phyloP scores from a whole-genome alignment of 345 rosid species.

The Jatropha curcas region DNA sequence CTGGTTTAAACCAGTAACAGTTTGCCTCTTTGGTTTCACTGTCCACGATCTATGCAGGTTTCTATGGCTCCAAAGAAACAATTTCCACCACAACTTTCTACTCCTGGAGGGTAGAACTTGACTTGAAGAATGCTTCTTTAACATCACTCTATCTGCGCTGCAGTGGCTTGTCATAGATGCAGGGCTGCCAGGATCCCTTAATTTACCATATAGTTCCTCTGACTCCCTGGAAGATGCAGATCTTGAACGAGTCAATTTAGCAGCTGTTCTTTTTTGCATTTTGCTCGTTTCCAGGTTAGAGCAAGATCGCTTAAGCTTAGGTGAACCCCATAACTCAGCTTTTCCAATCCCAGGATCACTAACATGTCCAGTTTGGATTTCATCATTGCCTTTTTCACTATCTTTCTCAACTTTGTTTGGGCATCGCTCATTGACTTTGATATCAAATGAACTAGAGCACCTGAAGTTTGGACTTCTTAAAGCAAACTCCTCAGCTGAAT shows the following conservation, averaged over 20 bases:
- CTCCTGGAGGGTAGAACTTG: conserved; percentile 90
- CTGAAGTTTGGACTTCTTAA: conserved; percentile 15
- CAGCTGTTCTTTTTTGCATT: conserved; percentile 36
- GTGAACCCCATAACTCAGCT: conserved; percentile 59
- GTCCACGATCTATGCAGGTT: conserved; percentile 55
- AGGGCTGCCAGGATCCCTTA: conserved; percentile 38
- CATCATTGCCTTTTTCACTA: conserved; percentile 25
- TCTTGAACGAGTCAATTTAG: conserved; percentile 37
- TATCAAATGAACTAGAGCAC: conserved; percentile 27
- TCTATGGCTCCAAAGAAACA: conserved; percentile 95
- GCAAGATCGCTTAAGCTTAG: conserved; percentile 78
- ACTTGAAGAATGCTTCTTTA: conserved; percentile 88
- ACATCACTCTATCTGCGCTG: conserved; percentile 91
- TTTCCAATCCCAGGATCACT: conserved; percentile 82
- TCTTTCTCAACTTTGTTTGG: conserved; percentile 22
- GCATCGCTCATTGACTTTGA: conserved; percentile 16
- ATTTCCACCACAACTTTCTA: conserved; percentile 79
- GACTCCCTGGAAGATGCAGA: conserved; percentile 43
- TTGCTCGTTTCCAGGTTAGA: conserved; percentile 61
- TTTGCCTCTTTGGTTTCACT: conserved; percentile 38
- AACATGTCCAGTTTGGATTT: conserved; percentile 56
- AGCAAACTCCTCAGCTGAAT: conserved; percentile 27
- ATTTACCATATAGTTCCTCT: conserved; percentile 23
- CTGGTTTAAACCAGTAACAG: conserved; percentile 42
- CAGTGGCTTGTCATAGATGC: conserved; percentile 49